A percentile compares a stretch with the other conserved stretches of the same genome.
Conservation (phyloP, 1,284 basidiomycete species). For the Rugosomyces carneus region DNA sequence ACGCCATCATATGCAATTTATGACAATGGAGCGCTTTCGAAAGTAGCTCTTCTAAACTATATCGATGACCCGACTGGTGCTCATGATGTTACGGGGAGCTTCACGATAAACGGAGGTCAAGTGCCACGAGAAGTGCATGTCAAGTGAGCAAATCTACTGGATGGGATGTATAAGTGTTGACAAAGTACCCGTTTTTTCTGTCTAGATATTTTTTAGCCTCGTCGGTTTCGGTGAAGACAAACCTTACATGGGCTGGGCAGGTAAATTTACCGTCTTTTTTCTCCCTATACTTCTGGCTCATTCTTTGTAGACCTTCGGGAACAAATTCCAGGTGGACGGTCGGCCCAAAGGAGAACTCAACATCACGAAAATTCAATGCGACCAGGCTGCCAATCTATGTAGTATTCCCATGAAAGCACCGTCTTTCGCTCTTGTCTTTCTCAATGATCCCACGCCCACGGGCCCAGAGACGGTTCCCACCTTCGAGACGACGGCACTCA, state of each 20-base stretch:
- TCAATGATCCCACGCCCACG: conserved; percentile 1
- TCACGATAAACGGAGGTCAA: conserved; percentile 40
- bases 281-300: background rate
- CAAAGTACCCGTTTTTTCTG: background rate
- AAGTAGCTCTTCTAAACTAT: conserved; percentile 70
- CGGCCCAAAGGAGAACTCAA: conserved; percentile 46
- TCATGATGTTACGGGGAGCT: conserved; percentile 42
- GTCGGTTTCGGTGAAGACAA: conserved; percentile 50
- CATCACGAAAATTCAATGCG: conserved; percentile 48
- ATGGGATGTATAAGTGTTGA: background rate
- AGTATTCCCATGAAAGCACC: conserved; percentile 12
- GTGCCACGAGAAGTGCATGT: conserved; percentile 46
- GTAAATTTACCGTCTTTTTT: conserved; percentile 10
- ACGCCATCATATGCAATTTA: conserved; percentile 75
- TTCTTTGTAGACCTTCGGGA: conserved; percentile 47
- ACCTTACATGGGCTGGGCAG: conserved; percentile 67
- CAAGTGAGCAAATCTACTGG: conserved; percentile 39
- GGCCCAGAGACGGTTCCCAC: conserved; percentile 1
- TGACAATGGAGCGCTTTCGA: conserved; percentile 49
- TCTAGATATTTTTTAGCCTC: conserved; percentile 45
- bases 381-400: conserved; percentile 33
- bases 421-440: conserved; percentile 11
- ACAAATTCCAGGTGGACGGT: conserved; percentile 55
- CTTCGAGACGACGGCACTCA: conserved; percentile 9
- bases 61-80: conserved; percentile 48